Percentiles rank a stretch among this genome's conserved stretches.
Evolutionary conservation across 2,329 filamentous ascomycete genomes (phyloP).

Genomic region (Colletotrichum liriopes): DNA sequence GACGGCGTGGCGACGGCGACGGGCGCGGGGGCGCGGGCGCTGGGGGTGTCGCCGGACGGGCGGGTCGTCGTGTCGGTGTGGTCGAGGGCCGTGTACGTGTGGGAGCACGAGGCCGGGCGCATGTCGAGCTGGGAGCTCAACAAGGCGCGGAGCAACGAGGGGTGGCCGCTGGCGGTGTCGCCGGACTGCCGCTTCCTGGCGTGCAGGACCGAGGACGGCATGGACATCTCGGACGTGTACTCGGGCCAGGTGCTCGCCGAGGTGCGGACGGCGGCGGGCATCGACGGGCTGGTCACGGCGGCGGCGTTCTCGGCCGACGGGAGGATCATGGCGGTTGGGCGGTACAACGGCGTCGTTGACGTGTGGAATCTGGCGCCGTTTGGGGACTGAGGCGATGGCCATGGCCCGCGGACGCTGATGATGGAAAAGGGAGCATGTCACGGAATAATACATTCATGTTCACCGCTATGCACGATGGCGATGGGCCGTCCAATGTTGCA

Average conservation of each 20-base stretch:
- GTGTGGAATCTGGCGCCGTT: constrained; percentile 48
- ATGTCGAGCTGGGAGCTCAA: constrained; percentile 56
- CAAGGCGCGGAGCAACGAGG: constrained; percentile 53
- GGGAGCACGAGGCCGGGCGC: constrained; percentile 52
- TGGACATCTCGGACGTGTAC: constrained; percentile 57
- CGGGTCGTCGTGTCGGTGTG: constrained; percentile 55
- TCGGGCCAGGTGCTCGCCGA: constrained; percentile 53
- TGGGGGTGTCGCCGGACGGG: constrained; percentile 54
- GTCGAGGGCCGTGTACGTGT: constrained; percentile 56
- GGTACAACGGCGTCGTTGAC: constrained; percentile 54
- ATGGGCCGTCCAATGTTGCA: background rate
- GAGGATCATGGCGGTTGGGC: constrained; percentile 52
- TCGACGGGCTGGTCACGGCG: constrained; percentile 52
- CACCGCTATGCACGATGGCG: background rate
- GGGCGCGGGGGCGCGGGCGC: constrained; percentile 49
- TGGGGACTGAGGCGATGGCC: background rate
- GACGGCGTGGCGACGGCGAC: constrained; percentile 45
- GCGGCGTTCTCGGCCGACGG: constrained; percentile 54
- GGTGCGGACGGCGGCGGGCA: constrained; percentile 33
- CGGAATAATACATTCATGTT: background rate
- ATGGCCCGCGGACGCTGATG: background rate
- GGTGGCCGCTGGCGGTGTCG: constrained; percentile 59
- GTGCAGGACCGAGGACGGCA: constrained; percentile 58
- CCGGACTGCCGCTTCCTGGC: constrained; percentile 56
- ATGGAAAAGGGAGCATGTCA: background rate